Conservation (phyloP, 345 rosid species). For the Arabidopsis arenosa region DNA sequence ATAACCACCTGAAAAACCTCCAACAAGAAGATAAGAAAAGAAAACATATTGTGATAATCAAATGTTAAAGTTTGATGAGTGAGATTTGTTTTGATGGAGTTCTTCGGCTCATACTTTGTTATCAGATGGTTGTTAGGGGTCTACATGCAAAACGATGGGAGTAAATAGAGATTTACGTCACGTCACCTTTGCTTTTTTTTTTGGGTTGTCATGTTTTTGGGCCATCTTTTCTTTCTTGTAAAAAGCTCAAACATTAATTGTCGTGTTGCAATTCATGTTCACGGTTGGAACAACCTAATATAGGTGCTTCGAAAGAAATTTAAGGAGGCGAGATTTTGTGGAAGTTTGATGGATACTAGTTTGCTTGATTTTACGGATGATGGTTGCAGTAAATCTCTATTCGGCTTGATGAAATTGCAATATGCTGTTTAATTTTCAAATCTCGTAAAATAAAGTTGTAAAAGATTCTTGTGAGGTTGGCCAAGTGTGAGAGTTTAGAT, state of each 20-base stretch:
- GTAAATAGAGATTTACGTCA: constrained; percentile 15
- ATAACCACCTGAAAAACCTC: constrained; percentile 1
- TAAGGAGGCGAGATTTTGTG: not conserved
- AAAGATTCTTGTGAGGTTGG: not conserved
- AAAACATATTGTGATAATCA: constrained; percentile 6
- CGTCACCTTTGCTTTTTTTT: constrained; percentile 8
- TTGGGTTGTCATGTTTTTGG: constrained; percentile 19
- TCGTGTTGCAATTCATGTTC: constrained; percentile 14
- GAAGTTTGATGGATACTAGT: not conserved
- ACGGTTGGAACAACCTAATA: constrained; percentile 18
- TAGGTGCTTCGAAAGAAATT: not conserved
- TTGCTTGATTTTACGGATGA: constrained; percentile 1
- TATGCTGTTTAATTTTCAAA: not conserved
- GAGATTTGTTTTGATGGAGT: not conserved
- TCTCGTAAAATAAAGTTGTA: not conserved
- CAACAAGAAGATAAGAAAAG: constrained; percentile 7
- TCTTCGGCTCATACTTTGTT: not conserved
- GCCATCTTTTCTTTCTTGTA: constrained; percentile 13
- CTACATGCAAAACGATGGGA: constrained; percentile 12
- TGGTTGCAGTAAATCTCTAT: not conserved
- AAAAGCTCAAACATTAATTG: constrained; percentile 22
- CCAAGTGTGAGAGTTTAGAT: not conserved
- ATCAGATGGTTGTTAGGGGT: not conserved
- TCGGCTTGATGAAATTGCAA: not conserved
- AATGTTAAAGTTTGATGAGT: not conserved